Evolutionary conservation across 129 eudicot species (phyloP), one percentile per base, ranked within the genome.

Genomic region (Chrysanthemum seticuspe): DNA sequence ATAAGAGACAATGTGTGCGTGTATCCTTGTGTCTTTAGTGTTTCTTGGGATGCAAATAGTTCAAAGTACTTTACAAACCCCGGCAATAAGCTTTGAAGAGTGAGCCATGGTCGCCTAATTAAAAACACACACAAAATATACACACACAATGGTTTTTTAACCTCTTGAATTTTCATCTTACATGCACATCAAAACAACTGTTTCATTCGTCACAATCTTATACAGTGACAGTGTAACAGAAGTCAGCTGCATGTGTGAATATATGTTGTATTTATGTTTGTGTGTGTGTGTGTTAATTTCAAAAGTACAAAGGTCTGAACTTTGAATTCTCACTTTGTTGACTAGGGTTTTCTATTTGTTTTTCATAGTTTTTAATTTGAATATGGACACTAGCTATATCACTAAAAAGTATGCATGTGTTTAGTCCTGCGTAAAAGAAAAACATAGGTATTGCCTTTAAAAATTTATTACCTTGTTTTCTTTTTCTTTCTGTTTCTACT

Each of bases 81-180:
- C 87, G 87, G 88, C 96, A 89, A 68, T 70, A 31, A 80, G 91
- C 89, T 83, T 89, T 66, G 96, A 74, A 72, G 86, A 67, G 80
- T 54, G 91, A 86, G 89, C 78, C 58, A 34, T 74, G 85, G 96
- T 86, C 87, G 83, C 85, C 78, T 83, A 29, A 29, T 29, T 72
- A 74, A 10, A 34, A n/a, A 54, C 45, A 63, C 72, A 58, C 76
- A 72, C 25, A 56, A 25, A 29, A 51, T 51, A 51, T 51, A 12
- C 15, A 52, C 16, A 53, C 6, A 53, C 6, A 34, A 40, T 40
- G 9, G 45, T 71, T 40, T 40, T 18, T 12, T 74, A 36, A 65
- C 48, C 19, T 65, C 29, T 64, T 44, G 12, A 65, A 11, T 4
- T n/a, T 52, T 74, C 65, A 52, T 40, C 65, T 40, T 65, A 66